Evolutionary conservation across 345 rosid genomes (phyloP), one percentile per base, ranked within the genome.

Genomic region (Angophora floribunda): DNA sequence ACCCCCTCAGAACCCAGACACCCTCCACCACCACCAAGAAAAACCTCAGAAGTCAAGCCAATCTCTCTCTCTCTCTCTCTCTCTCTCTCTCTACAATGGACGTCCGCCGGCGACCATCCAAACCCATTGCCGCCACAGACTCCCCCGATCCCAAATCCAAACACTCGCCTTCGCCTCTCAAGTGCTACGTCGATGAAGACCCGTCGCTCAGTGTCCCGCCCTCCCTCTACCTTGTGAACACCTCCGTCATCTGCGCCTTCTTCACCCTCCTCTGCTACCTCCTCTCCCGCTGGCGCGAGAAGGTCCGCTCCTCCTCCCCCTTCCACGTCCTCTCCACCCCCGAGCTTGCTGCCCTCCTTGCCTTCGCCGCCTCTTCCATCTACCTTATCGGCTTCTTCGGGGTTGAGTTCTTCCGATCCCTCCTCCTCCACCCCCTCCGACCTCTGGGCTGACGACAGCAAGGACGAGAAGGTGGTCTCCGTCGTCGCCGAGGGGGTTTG

Each of bases 341-440:
- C 26, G 92, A 91, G 84, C 89, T 91, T 11, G 87, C 85, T 16
- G 92, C 93, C 30, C 63, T 91, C 75, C 28, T 91, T 30, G 88
- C 89, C 22, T 86, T 93, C 75, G 2, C 90, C 30, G 92, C 90
- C 52, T 91, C 94, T 36, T 90, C 89, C 85, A 45, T 87, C 78
- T 92, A 91, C 87, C 90, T 92, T 32, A 88, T 92, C 15, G 88
- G 92, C 52, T 93, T 92, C 91, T 92, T 91, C 88, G 92, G 91
- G 67, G 53, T 92, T 55, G 92, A 90, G 87, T 91, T 92, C 88
- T 91, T 90, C 22, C 92, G 89, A 86, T 93, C 94, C 45, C 78
- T 91, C 36, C 86, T 93, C 52, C 86, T 89, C 86, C 90, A 92
- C 65, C 92, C 50, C 93, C 22, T 51, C 85, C 21, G 94, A 91